Evolutionary conservation across 2,329 filamentous ascomycete species (phyloP).

Genomic region (Hymenoscyphus repandus): DNA sequence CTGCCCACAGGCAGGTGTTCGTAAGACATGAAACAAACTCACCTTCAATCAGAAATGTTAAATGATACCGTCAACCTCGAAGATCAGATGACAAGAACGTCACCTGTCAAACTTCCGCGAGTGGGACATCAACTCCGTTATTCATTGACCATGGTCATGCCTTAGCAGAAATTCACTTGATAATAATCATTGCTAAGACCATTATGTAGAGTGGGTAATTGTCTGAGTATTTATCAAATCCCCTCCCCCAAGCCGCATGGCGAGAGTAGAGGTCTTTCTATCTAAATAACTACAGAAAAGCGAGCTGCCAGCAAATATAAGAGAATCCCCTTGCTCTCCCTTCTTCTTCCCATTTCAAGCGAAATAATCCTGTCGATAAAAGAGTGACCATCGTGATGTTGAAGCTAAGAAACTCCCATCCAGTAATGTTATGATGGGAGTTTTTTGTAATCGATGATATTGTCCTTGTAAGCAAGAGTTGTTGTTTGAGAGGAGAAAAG

Average conservation of each 20-base stretch:
- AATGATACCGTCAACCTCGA: too few relatives aligned
- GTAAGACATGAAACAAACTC: too few relatives aligned
- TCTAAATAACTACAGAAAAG: slow-evolving; percentile 31
- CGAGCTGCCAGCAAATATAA: slow-evolving; percentile 27
- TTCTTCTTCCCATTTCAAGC: not conserved
- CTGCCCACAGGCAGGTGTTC: too few relatives aligned
- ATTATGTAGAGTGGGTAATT: slow-evolving; percentile 33
- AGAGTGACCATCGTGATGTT: not conserved
- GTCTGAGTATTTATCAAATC: slow-evolving; percentile 29
- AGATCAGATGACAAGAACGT: too few relatives aligned
- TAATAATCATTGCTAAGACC: too few relatives aligned
- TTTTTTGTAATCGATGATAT: not conserved
- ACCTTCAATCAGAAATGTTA: too few relatives aligned
- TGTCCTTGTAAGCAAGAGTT: not conserved
- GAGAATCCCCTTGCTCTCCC: slow-evolving; percentile 1
- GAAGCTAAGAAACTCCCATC: not conserved
- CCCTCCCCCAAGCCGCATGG: slow-evolving; percentile 10
- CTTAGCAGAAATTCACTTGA: too few relatives aligned
- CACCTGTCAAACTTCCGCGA: not conserved
- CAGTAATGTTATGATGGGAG: slow-evolving; percentile 1
- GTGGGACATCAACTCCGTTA: too few relatives aligned
- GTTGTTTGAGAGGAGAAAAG: slow-evolving; percentile 11
- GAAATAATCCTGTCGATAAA: not conserved
- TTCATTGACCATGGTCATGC: too few relatives aligned
- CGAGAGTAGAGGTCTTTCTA: slow-evolving; percentile 24